Evolutionary conservation across 345 rosid species (phyloP).

Genomic region (Gossypium mustelinum): DNA sequence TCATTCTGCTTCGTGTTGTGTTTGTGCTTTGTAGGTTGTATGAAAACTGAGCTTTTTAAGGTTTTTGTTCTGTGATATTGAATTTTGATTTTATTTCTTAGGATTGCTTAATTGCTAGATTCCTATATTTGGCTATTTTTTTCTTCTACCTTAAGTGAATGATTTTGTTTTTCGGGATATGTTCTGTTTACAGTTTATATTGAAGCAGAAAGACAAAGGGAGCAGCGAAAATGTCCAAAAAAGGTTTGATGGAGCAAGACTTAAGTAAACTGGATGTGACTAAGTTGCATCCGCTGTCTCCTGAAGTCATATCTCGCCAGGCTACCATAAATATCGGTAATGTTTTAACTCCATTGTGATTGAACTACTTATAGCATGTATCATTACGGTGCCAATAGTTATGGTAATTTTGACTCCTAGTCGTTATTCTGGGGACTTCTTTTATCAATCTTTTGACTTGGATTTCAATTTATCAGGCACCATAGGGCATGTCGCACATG

Average conservation of each 20-base stretch:
- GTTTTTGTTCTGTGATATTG: background rate
- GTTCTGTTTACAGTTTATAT: background rate
- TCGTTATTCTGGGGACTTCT: background rate
- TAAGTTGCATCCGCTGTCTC: constrained; percentile 86
- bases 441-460: background rate
- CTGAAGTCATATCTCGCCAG: constrained; percentile 98
- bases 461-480: constrained; percentile 48
- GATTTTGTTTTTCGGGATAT: background rate
- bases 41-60: background rate
- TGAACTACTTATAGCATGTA: background rate
- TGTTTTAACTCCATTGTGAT: background rate
- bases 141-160: background rate
- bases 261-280: constrained; percentile 76
- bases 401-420: background rate
- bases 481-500: constrained; percentile 98
- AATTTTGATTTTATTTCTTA: background rate
- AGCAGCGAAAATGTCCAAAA: constrained; percentile 60
- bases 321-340: constrained; percentile 92
- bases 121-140: background rate
- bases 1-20: background rate
- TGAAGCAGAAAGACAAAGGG: background rate
- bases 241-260: constrained; percentile 96
- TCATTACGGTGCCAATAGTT: background rate
- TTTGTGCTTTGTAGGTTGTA: background rate
- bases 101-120: background rate